Base-by-base conservation (phyloP, 2,329 filamentous ascomycete genomes). In the Colletotrichum sublineola region DNA sequence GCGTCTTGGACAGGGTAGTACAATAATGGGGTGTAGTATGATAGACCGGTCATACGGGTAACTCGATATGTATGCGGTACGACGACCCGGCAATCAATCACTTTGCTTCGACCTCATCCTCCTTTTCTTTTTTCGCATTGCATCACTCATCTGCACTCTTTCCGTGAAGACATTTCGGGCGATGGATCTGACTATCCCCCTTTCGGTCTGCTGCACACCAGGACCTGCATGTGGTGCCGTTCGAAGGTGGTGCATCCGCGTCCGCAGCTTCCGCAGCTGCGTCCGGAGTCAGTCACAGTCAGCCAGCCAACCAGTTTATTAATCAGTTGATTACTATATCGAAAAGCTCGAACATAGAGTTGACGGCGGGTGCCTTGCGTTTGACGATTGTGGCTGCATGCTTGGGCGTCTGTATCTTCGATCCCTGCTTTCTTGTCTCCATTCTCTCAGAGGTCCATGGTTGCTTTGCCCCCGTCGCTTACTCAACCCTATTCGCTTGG, bases 91-190 rank as follows among this genome's bases (percentile, higher is more conserved):
- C 20, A 24, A 48, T 48, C 36, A 36, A 36, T 36, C 31, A 52
- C 58, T 12, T 38, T 63, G 52, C 46, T 33, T 63, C 18, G 24
- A 61, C 42, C 44, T 42, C 61, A 53, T 40, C 36, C 33, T 53
- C 48, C 38, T 36, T 36, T 18, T 42, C 24, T 31, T 44, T 18
- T 42, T 14, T 11, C n/a, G 44, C 44, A 46, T n/a, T 62, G 5
- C 60, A 50, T 50, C 60, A 12, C 33, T 36, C 60, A 33, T 50
- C 33, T 11, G 12, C 44, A 12, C 20, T 42, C 7, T 9, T 42
- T 58, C 36, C 58, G 68, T 53, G 46, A 65, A 60, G 40, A 33
- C 68, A 53, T 68, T 57, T 68, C 68, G 58, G 65, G 68, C 42
- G 50, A 68, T 48, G 33, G 33, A 69, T 55, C n/a, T 58, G 53